Base-by-base conservation (phyloP, 192 early-diverging fungal species). In the Martensiomyces pterosporus region DNA sequence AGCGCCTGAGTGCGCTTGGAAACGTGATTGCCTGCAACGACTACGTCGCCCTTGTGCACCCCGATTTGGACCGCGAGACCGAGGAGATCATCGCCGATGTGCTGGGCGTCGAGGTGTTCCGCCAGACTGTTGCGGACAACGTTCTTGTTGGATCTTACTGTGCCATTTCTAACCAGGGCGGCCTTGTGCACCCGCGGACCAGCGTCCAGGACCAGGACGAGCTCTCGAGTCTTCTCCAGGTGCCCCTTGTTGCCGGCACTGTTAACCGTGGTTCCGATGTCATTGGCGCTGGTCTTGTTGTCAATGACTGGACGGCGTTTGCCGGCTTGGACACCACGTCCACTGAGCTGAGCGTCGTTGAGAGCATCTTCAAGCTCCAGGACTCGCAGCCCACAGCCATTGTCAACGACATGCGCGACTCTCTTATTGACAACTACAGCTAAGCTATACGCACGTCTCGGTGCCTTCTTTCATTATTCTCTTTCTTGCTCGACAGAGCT, bases 1-100 rank as follows among this genome's bases (percentile, higher is more conserved):
- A 99, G 77, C 85, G 96, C 24, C 77, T 99, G 24, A 95, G 92
- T 24, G 96, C 96, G 18, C 78, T 99, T 19, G 96, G 96, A 38
- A 99, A 99, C 74, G 96, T 99, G 15, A 94, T 99, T 80, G 93
- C 92, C 16, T 99, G 96, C 79, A 99, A 99, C 66, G 96, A 99
- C 65, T 96, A 99, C 62, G 94, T 96, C 25, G 96, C 96, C 2
- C 81, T 99, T 22, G 92, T 98, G 16, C 96, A 99, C 60, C 96
- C 96, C 15, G 96, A 99, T 66, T 84, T 99, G 45, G 96, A 99
- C 72, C 78, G 90, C 40, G 96, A 99, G 62, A 99, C 96, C 12
- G 94, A 99, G 66, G 96, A 99, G 63, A 97, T 99, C 51, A 97
- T 99, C 77, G 90, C 91, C 33, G 96, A 99, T 72, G 89, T 89